phyloP scores from a whole-genome alignment of 768 basidiomycete species.

The Amanita exitialis region DNA sequence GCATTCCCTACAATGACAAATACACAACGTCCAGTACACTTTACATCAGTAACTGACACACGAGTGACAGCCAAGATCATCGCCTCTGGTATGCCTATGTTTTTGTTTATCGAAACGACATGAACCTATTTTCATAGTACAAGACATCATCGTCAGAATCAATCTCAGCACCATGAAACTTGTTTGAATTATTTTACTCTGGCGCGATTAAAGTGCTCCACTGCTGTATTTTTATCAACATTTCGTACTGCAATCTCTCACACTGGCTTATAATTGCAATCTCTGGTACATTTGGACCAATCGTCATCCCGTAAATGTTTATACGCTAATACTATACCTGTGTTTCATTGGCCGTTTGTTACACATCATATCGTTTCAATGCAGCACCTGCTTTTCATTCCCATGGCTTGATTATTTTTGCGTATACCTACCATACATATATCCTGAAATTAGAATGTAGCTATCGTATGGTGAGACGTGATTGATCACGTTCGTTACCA shows the following conservation, averaged over 20 bases:
- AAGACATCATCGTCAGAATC: constrained; percentile 59
- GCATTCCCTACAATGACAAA: background rate
- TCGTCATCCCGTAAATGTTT: background rate
- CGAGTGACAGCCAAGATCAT: constrained; percentile 66
- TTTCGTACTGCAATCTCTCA: background rate
- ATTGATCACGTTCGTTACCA: background rate
- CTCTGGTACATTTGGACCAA: background rate
- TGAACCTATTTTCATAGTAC: constrained; percentile 29
- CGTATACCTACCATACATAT: background rate
- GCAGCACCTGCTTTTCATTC: background rate
- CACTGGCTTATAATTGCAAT: background rate
- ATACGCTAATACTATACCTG: background rate
- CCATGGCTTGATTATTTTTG: background rate
- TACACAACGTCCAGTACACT: constrained; percentile 42
- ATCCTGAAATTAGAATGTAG: background rate
- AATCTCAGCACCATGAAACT: constrained; percentile 54
- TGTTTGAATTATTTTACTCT: constrained; percentile 20
- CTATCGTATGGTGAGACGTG: too few species aligned
- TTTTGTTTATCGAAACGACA: background rate
- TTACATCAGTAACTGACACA: constrained; percentile 78
- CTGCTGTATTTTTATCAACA: constrained; percentile 1
- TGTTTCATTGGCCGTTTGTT: background rate
- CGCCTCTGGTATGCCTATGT: constrained; percentile 44
- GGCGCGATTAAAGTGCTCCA: background rate
- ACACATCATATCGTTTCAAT: background rate